Base-by-base conservation (phyloP, 176 grass and related monocot genomes). In the Musa acuminata region DNA sequence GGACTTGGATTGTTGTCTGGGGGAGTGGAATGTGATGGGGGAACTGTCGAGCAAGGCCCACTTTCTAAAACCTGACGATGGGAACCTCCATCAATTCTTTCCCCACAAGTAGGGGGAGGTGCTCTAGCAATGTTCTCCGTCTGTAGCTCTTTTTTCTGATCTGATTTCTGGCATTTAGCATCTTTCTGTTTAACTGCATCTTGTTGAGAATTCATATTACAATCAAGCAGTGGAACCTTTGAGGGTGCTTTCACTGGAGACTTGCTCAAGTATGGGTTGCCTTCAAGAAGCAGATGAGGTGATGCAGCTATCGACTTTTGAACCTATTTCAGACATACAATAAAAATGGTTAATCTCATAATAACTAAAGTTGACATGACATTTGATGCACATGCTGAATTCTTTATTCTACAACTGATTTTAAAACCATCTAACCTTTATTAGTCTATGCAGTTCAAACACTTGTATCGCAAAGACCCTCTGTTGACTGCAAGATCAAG, bases 391-490 rank as follows among this genome's bases (percentile, higher is more conserved):
- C 35, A 43, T 43, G 35, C 35, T 43, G 35, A 43, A 5, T 3
- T 43, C 35, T 43, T 43, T 43, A 43, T 43, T 53, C 6, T 10
- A 55, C 23, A 35, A 13, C 22, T 26, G 17, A 5, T 43, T 16
- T 13, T 8, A 2, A 26, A 50, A 87, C 35, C 35, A 43, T 43
- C 96, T 91, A 87, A 99, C 91, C 87, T 91, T 86, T 80, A 99
- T 89, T 83, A 99, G 77, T 53, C 87, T 91, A 91, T 95, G 96
- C 58, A 99, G 84, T 86, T 99, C 88, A 69, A 99, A 99, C 57
- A 95, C 86, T 89, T 99, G 96, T 64, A 91, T 82, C 73, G 88
- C 84, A 84, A 99, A 99, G 81, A 95, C 83, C 87, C 91, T 88
- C 81, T 99, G 96, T 73, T 99, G 96, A 71, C 96, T 99, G 86